Evolutionary conservation across 2,329 filamentous ascomycete genomes (phyloP), one percentile per base, ranked within the genome.

Genomic region (Pseudogymnoascus sp.): DNA sequence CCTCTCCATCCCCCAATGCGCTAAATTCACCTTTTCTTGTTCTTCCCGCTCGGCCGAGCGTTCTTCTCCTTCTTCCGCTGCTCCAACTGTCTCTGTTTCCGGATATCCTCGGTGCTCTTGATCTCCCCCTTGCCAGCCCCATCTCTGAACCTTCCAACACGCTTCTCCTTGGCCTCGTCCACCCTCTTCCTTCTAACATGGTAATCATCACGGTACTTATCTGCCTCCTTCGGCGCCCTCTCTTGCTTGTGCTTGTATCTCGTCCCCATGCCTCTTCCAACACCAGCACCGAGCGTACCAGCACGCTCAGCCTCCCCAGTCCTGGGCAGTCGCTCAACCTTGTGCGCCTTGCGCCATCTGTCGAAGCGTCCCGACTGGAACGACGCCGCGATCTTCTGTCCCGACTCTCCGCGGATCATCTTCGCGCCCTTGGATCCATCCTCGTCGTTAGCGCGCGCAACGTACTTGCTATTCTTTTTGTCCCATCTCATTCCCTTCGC

Each of bases 291-390:
- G n/a, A 71, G 69, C 56, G 71, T 69, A 61, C 72, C 69, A 68
- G 75, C 64, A 68, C 77, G 81, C 77, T 98, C 95, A 50, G 82
- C 75, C 76, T 98, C 93, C 67, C 96, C 95, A 35, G 93, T 89
- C 46, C 88, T 84, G 8, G 93, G 93, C 72, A 96, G 76, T 16
- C 87, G 84, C 63, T 87, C 86, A 56, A 98, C 80, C 68, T 91
- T 89, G 78, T 98, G 90, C 19, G 89, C 86, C 73, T 89, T 91
- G 75, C 88, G 89, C 96, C 95, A 99, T 68, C 84, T 85, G 73
- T 98, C 93, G 78, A 96, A 99, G 53, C 93, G 88, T 37, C 96
- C 95, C 75, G 89, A 93, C 73, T 93, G 88, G 84, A 99, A 98
- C 65, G 84, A 89, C 53, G 95, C 92, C 1, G 95, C 91, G 70